phyloP scores from a whole-genome alignment of 805 yeast genomes.

The Saturnispora galanensis region DNA sequence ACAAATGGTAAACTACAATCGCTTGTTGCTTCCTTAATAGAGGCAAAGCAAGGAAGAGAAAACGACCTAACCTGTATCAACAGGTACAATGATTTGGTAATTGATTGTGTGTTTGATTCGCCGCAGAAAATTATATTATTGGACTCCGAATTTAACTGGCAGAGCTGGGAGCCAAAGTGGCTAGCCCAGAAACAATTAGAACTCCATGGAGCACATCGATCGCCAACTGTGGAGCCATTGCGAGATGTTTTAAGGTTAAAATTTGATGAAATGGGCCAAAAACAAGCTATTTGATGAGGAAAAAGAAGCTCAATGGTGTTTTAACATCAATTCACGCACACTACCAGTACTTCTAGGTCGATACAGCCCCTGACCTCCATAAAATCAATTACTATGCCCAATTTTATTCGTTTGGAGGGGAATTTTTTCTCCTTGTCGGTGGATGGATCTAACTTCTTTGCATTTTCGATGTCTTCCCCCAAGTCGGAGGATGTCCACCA shows the following conservation, averaged over 20 bases:
- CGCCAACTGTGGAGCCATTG: too few species aligned
- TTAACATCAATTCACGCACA: too few species aligned
- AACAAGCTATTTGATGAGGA: too few species aligned
- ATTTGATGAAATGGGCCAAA: too few species aligned
- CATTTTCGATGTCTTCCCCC: conserved; percentile 2
- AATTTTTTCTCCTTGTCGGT: neutral
- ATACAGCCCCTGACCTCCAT: too few species aligned
- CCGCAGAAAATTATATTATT: neutral
- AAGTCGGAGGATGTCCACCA: conserved; percentile 12
- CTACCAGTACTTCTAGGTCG: too few species aligned
- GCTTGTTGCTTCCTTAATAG: neutral
- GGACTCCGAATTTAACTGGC: conserved; percentile 6
- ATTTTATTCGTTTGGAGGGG: neutral
- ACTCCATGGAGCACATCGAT: neutral
- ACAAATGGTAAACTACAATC: too few species aligned
- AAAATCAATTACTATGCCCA: neutral
- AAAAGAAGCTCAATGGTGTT: too few species aligned
- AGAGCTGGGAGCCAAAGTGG: neutral
- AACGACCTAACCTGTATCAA: neutral
- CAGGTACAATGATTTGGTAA: conserved; percentile 5
- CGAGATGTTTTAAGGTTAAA: too few species aligned
- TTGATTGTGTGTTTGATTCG: conserved; percentile 4
- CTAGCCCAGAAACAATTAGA: neutral
- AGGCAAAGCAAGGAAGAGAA: neutral
- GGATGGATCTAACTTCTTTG: neutral